Evolutionary conservation across 169 alveolate species (phyloP), one percentile per base, ranked within the genome.

Genomic region (Theileria luwenshuni): DNA sequence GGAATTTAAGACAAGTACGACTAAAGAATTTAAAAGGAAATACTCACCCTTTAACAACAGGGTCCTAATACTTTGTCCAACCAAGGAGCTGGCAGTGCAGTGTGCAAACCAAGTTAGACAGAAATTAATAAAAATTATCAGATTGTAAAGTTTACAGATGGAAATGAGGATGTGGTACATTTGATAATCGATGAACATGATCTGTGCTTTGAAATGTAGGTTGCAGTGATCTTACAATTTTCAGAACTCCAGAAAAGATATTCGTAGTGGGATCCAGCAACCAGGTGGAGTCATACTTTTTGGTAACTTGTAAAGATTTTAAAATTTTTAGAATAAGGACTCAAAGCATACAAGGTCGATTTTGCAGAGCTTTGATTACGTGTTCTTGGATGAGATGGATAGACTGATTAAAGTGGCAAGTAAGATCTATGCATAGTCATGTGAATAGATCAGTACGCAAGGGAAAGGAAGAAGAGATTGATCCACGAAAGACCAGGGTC

Each of bases 81-180:
- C 89, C 32, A 81, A 74, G 81, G 89, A 81, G 58, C 60, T 81
- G 30, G 84, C 89, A 8, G 56, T 74, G 10, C 89, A 81, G 41
- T 51, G 61, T 21, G 84, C 83, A 3, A 63, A 79, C 27, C 87
- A 79, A 77, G 61, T 79, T 12, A 8, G 13, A 38, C 3, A 25
- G 8, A 30, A 45, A 23, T 33, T 62, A 25, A 45, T 33, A 62
- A 41, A 41, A 2, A 62, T 43, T 13, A 17, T 62, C 54, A 68
- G 76, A 47, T 68, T 51, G 0, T 69, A 21, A 30, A 23, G 13
- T 79, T 79, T 59, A 25, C 87, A 3, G 70, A 69, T 0, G 79
- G 79, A 21, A 59, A 70, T 48, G 43, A 33, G 28, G 38, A 79
- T 5, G 49, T 49, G 17, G 79, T 73, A 13, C 69, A 75, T 0